Evolutionary conservation across 345 rosid genomes (phyloP).

Genomic region (Theobroma cacao): DNA sequence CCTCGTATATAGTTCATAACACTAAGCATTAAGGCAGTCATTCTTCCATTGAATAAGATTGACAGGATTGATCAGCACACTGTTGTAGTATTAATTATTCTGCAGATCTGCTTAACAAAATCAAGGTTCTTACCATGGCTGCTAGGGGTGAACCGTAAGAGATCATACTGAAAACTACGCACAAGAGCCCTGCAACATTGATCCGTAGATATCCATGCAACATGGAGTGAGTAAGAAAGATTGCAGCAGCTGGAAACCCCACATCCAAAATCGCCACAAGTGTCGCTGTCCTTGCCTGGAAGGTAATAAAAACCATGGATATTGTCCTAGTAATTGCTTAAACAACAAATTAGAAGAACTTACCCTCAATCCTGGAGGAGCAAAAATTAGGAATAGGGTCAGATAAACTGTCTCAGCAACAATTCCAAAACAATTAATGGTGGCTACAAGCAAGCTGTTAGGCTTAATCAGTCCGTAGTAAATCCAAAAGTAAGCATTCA

Average conservation of each 20-base stretch:
- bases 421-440: conserved; percentile 1
- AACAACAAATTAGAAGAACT: no score
- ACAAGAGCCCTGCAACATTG: background rate
- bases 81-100: no score
- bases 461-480: conserved; percentile 4
- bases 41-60: no score
- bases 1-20: no score
- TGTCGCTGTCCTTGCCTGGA: background rate
- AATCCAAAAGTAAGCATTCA: conserved; percentile 4
- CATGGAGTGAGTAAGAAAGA: background rate
- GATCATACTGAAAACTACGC: background rate
- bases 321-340: background rate
- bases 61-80: no score
- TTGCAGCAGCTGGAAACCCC: background rate
- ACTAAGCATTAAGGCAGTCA: no score
- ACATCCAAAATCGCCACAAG: conserved; percentile 1
- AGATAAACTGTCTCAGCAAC: background rate
- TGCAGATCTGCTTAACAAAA: background rate
- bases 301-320: background rate
- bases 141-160: conserved; percentile 1
- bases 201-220: background rate
- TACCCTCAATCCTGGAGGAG: background rate
- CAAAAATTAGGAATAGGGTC: conserved; percentile 1
- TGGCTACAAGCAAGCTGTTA: conserved; percentile 2
- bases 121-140: background rate